Percentiles rank a stretch among this genome's conserved stretches.
Evolutionary conservation across 768 basidiomycete species (phyloP).

Genomic region (Agrocybe praecox): DNA sequence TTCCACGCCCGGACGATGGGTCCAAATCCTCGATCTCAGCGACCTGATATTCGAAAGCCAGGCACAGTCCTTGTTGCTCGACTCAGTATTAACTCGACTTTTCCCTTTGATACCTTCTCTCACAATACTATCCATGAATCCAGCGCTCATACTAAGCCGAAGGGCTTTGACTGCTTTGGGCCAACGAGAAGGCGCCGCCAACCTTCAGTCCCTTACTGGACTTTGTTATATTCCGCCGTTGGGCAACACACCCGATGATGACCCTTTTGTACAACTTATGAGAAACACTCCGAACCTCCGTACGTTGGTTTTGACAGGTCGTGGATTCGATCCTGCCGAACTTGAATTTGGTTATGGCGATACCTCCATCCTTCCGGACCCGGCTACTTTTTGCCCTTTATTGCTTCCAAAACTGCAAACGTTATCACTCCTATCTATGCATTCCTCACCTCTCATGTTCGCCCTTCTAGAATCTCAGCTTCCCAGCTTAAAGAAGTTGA

Average conservation of each 20-base stretch:
- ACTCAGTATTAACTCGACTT: conserved; percentile 62
- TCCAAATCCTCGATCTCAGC: conserved; percentile 75
- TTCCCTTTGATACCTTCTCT: conserved; percentile 75
- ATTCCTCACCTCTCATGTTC: conserved; percentile 63
- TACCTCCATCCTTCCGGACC: conserved; percentile 25
- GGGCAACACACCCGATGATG: conserved; percentile 41
- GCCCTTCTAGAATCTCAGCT: conserved; percentile 61
- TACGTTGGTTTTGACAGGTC: conserved; percentile 63
- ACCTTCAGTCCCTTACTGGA: conserved; percentile 56
- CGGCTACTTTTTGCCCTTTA: conserved; percentile 44
- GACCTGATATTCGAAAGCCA: conserved; percentile 44
- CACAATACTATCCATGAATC: conserved; percentile 50
- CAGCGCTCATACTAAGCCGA: conserved; percentile 61
- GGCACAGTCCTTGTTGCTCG: conserved; percentile 54
- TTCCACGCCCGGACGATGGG: conserved; percentile 88
- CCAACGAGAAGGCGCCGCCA: conserved; percentile 48
- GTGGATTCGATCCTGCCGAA: conserved; percentile 58
- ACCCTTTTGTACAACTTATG: conserved; percentile 61
- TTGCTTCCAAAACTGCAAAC: conserved; percentile 59
- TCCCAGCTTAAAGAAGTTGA: conserved; percentile 63
- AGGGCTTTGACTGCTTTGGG: conserved; percentile 56
- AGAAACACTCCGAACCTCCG: conserved; percentile 58
- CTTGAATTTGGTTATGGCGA: conserved; percentile 34
- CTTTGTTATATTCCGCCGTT: conserved; percentile 48
- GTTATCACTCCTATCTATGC: conserved; percentile 66